Conservation (phyloP, 305 asterid species). For the Coffea humblotiana region DNA sequence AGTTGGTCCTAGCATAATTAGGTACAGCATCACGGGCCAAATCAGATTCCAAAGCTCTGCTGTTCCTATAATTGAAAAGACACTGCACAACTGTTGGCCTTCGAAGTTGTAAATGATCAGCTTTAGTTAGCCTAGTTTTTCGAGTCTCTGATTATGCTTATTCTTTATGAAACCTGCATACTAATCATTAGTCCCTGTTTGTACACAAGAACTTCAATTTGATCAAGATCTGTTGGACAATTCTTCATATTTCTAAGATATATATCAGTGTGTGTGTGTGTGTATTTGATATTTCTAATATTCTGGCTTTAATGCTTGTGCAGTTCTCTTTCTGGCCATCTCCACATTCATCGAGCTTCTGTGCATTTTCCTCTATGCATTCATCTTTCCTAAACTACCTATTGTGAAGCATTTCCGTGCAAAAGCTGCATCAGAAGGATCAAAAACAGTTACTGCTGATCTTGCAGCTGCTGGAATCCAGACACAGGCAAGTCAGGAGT, state of each 20-base stretch:
- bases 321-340: constrained; percentile 38
- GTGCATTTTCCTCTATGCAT: constrained; percentile 33
- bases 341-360: constrained; percentile 33
- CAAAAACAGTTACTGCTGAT: constrained; percentile 38
- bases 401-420: constrained; percentile 34
- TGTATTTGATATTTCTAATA: not conserved
- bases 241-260: not conserved
- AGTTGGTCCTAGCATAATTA: not conserved
- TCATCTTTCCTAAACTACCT: constrained; percentile 32
- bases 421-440: constrained; percentile 38
- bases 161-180: not conserved
- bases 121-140: not conserved
- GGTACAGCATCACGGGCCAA: not conserved
- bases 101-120: not conserved
- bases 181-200: not conserved
- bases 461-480: constrained; percentile 42
- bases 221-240: not conserved
- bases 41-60: not conserved
- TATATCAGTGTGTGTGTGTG: too few species aligned
- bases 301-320: constrained; percentile 6
- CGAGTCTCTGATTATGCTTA: not conserved
- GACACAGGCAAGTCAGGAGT: constrained; percentile 19
- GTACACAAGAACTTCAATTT: not conserved
- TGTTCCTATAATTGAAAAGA: not conserved
- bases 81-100: not conserved